These are phyloP conservation scores for Botrytis pseudocinerea DNA, from an alignment of 2,329 filamentous ascomycete species.

Conservation along the genomic window DNA sequence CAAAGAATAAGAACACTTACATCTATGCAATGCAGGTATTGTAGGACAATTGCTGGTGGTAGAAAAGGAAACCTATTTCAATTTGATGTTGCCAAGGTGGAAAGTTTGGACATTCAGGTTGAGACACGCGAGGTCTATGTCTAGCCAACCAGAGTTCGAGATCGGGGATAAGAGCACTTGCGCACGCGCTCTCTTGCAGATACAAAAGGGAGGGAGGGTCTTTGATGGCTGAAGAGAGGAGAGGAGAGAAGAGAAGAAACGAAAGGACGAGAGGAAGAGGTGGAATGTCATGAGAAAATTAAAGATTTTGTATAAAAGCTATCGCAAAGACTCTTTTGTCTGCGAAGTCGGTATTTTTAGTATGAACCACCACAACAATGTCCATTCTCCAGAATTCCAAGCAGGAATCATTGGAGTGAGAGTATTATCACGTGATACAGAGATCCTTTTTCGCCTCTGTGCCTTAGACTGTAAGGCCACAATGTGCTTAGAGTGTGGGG, in stretches of 20 bases:
- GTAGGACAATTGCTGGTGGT: conserved; percentile 29
- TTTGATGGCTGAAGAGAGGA: not conserved
- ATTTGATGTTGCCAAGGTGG: conserved; percentile 34
- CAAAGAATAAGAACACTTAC: conserved; percentile 31
- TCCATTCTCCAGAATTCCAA: not conserved
- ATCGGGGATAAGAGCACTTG: conserved; percentile 15
- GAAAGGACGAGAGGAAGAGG: not conserved
- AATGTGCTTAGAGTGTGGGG: not conserved
- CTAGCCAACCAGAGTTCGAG: conserved; percentile 15
- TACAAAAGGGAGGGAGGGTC: not conserved
- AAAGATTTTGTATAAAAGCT: not conserved
- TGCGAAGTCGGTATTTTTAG: not conserved
- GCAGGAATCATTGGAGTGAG: no score
- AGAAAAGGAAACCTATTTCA: conserved; percentile 26
- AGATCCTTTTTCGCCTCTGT: not conserved
- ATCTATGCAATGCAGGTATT: conserved; percentile 24
- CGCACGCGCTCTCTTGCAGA: conserved; percentile 21
- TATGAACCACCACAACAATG: not conserved
- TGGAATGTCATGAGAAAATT: not conserved
- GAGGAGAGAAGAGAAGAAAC: not conserved
- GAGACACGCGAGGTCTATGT: conserved; percentile 19
- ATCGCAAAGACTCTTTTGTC: not conserved
- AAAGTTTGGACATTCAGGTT: conserved; percentile 34
- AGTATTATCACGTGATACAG: not conserved
- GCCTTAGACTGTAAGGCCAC: not conserved